These are phyloP conservation scores for Penicillium vulpinum DNA, from an alignment of 2,329 filamentous ascomycete genomes.

Conservation along the genomic window DNA sequence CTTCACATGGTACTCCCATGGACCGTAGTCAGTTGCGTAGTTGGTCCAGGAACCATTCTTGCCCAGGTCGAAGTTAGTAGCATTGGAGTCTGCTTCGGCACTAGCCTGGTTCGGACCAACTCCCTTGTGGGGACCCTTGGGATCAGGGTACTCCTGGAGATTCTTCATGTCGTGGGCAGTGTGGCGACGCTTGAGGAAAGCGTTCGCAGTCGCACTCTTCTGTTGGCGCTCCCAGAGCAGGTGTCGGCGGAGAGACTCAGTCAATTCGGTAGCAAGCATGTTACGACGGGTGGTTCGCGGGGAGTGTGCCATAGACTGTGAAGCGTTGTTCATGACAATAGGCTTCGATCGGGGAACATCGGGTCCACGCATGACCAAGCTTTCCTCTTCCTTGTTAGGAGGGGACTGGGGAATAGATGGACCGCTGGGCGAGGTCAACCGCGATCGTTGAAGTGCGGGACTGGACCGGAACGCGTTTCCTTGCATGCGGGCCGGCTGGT, in stretches of 20 bases:
- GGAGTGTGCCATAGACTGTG: conserved; percentile 75
- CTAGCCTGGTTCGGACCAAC: conserved; percentile 23
- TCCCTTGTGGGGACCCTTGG: conserved; percentile 54
- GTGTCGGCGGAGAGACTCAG: conserved; percentile 86
- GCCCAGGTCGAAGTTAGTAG: conserved; percentile 49
- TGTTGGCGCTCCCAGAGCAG: conserved; percentile 95
- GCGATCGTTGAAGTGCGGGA: conserved; percentile 51
- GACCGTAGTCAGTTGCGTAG: conserved; percentile 73
- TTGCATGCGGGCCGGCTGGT: conserved; percentile 75
- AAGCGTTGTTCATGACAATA: conserved; percentile 71
- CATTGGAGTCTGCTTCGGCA: conserved; percentile 19
- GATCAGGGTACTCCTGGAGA: conserved; percentile 75
- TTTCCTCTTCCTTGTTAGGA: conserved; percentile 59
- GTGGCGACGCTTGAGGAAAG: conserved; percentile 84
- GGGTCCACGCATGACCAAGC: conserved; percentile 61
- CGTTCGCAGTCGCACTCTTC: conserved; percentile 84
- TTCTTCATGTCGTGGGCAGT: conserved; percentile 90
- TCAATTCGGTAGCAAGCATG: conserved; percentile 93
- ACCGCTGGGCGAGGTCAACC: conserved; percentile 67
- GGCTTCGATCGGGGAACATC: conserved; percentile 75
- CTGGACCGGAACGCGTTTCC: conserved; percentile 54
- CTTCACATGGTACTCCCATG: conserved; percentile 80
- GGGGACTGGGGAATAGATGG: conserved; percentile 63
- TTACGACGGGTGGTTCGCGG: conserved; percentile 89
- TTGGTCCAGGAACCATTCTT: conserved; percentile 79